A percentile compares a stretch with the other conserved stretches of the same genome.
phyloP scores from a whole-genome alignment of 1,284 basidiomycete genomes.

The Vanrija sp. region DNA sequence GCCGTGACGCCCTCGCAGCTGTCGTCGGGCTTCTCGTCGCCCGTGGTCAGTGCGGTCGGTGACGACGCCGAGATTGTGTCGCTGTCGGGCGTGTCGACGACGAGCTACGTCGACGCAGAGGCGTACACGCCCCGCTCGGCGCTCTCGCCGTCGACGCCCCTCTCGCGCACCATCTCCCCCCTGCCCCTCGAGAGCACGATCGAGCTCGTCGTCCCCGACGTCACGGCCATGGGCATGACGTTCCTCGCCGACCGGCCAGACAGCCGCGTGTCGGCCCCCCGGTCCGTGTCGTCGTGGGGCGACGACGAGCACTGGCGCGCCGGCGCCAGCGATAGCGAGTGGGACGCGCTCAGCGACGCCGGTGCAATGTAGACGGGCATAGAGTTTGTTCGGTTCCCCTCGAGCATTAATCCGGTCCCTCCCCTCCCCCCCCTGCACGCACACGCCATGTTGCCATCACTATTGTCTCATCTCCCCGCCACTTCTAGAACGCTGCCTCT shows the following conservation, averaged over 20 bases:
- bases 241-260: background rate
- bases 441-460: too few relatives aligned
- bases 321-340: conserved; percentile 11
- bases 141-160: conserved; percentile 1
- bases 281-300: conserved; percentile 7
- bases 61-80: conserved; percentile 14
- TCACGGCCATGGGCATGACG: too few relatives aligned
- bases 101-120: conserved; percentile 16
- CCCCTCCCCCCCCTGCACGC: too few relatives aligned
- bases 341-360: conserved; percentile 12
- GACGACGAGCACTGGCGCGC: conserved; percentile 13
- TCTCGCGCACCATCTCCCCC: background rate
- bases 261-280: background rate
- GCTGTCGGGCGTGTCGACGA: conserved; percentile 5
- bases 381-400: too few relatives aligned
- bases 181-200: too few relatives aligned
- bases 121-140: conserved; percentile 14
- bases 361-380: background rate
- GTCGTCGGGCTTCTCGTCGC: background rate
- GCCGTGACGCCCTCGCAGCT: background rate
- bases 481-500: too few relatives aligned
- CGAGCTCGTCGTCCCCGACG: too few relatives aligned
- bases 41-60: background rate
- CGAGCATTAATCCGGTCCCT: too few relatives aligned
- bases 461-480: too few relatives aligned